Evolutionary conservation across 345 rosid species (phyloP), one percentile per base, ranked within the genome.

Genomic region (Melaleuca quinquenervia): DNA sequence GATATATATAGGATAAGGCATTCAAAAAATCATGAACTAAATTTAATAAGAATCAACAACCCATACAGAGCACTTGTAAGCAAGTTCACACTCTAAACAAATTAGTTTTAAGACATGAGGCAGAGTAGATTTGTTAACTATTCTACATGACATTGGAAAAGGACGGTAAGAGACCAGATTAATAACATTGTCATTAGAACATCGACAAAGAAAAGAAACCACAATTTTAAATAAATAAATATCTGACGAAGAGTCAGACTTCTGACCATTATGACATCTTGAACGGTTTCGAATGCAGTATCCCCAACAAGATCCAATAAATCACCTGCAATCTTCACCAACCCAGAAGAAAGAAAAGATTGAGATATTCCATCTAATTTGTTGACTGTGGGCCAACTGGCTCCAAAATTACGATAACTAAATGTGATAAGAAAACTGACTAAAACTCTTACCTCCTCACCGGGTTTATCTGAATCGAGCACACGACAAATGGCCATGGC

Each of bases 261-360:
- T 36, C 80, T 70, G 80, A 96, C 99, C 90, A 86, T 88, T 56
- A 97, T 82, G 85, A 97, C 95, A 86, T 97, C 96, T 91, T 97
- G 99, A 89, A 97, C 95, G 83, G 90, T 94, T 92, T 96, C 99
- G 90, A 97, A 97, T 86, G 95, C 96, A 84, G 94, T 60, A 90
- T 97, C 99, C 85, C 99, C 99, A 36, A 94, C 94, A 90, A 97
- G 97, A 92, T 97, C 98, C 94, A 97, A 87, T 55, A 96, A 89
- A 62, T 95, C 99, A 82, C 97, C 94, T 85, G 98, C 99, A 90
- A 96, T 94, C 99, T 97, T 88, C 84, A 90, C 50, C 85, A 49
- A 75, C 49, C 36, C 64, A 87, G 41, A 49, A 16, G 45, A 49
- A 84, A 82, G 29, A 26, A 48, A n/a, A 13, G 16, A 44, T 50